A percentile compares a stretch with the other conserved stretches of the same genome.
Conservation (phyloP, 1,139 yeast genomes). For the Magnusiomyces suaveolens region DNA sequence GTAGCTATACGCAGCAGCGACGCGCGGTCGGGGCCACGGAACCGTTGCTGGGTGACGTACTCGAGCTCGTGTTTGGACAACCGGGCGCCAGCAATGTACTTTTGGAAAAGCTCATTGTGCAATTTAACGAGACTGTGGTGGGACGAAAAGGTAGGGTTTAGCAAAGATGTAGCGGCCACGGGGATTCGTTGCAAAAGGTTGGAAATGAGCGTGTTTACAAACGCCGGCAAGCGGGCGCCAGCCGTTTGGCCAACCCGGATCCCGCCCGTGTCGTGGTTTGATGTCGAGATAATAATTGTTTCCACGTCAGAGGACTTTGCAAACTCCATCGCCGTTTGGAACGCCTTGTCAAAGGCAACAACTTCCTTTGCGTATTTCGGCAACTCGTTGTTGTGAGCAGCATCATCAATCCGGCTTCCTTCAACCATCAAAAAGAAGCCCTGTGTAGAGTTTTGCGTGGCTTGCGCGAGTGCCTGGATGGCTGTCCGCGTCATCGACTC, state of each 20-base stretch:
- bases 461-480: conserved; percentile 50
- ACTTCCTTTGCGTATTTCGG: conserved; percentile 78
- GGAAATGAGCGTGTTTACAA: conserved; percentile 56
- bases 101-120: too few relatives aligned
- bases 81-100: too few relatives aligned
- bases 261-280: conserved; percentile 93
- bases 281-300: conserved; percentile 65
- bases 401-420: conserved; percentile 86
- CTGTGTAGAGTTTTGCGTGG: conserved; percentile 56
- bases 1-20: too few relatives aligned
- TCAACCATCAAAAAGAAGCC: conserved; percentile 78
- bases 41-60: conserved; percentile 36
- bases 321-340: conserved; percentile 56
- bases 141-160: too few relatives aligned
- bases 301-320: conserved; percentile 56
- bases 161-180: too few relatives aligned
- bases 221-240: conserved; percentile 56
- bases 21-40: too few relatives aligned
- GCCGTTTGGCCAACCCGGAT: conserved; percentile 64
- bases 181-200: conserved; percentile 49
- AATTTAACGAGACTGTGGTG: too few relatives aligned
- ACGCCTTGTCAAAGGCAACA: conserved; percentile 66
- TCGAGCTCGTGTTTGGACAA: conserved; percentile 26
- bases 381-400: conserved; percentile 84
- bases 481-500: conserved; percentile 69